These are phyloP conservation scores for Thraustochytrium striatum DNA, from an alignment of 352 stramenopile species.

Conservation along the genomic window DNA sequence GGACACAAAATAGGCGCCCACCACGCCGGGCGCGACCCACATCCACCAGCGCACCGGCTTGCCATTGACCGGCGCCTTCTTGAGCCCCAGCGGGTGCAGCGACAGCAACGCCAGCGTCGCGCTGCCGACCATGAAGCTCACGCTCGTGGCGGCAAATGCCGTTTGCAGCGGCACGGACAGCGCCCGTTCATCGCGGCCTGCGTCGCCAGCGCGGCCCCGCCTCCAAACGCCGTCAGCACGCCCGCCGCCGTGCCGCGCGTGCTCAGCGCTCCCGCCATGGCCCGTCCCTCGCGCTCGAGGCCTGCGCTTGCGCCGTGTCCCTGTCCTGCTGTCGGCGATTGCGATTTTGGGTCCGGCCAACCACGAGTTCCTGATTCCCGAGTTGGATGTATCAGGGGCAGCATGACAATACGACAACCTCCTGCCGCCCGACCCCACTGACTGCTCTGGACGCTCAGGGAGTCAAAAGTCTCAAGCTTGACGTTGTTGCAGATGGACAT, in stretches of 20 bases:
- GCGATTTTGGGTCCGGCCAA: too few species aligned
- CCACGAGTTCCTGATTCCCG: too few species aligned
- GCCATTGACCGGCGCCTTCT: background rate
- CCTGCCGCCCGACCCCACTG: too few species aligned
- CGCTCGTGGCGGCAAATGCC: background rate
- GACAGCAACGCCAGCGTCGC: background rate
- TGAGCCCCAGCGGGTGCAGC: background rate
- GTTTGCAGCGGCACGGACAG: constrained; percentile 29
- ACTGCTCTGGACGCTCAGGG: too few species aligned
- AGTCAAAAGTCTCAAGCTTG: too few species aligned
- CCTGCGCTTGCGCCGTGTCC: too few species aligned
- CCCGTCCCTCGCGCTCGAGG: too few species aligned
- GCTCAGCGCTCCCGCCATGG: too few species aligned
- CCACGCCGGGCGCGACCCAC: background rate
- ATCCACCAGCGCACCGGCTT: constrained; percentile 35
- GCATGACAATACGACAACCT: too few species aligned
- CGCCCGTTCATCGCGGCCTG: constrained; percentile 39
- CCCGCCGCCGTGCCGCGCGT: background rate
- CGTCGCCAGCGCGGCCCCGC: constrained; percentile 13
- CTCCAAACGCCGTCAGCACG: background rate
- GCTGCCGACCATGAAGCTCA: constrained; percentile 16
- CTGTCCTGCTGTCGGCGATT: too few species aligned
- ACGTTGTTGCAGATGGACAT: too few species aligned
- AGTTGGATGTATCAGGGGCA: too few species aligned
- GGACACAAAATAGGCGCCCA: constrained; percentile 13